Evolutionary conservation across 2,329 filamentous ascomycete species (phyloP).

Genomic region (Arthrinium puccinioides): DNA sequence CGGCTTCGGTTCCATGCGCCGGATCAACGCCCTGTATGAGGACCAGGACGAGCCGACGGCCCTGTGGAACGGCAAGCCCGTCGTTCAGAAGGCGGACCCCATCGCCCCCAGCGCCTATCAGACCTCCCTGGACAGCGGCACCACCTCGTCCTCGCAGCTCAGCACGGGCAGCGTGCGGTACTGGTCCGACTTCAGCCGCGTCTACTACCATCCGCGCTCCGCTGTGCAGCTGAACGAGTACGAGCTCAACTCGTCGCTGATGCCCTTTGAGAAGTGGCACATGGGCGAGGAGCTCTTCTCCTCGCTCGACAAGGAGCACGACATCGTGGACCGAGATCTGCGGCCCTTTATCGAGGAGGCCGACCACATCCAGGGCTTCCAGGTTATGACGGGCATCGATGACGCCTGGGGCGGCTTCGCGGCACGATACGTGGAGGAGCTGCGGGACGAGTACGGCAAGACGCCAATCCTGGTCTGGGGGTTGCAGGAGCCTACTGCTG

Average conservation of each 20-base stretch:
- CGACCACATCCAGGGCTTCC: constrained; percentile 83
- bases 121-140: constrained; percentile 66
- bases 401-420: constrained; percentile 80
- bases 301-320: constrained; percentile 69
- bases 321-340: constrained; percentile 84
- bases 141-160: constrained; percentile 50
- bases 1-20: constrained; percentile 80
- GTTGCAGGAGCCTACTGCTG: constrained; percentile 54
- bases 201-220: constrained; percentile 88
- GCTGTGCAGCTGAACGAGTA: constrained; percentile 83
- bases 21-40: constrained; percentile 85
- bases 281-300: constrained; percentile 70
- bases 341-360: constrained; percentile 87
- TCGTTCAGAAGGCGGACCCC: constrained; percentile 60
- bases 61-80: constrained; percentile 52
- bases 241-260: constrained; percentile 70
- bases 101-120: constrained; percentile 73
- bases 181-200: constrained; percentile 91
- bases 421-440: constrained; percentile 62
- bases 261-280: constrained; percentile 74
- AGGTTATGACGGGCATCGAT: constrained; percentile 64
- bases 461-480: constrained; percentile 83
- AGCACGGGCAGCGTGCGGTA: constrained; percentile 71
- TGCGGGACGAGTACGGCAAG: constrained; percentile 90
- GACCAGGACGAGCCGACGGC: constrained; percentile 27